A percentile compares a stretch with the other conserved stretches of the same genome.
phyloP scores from a whole-genome alignment of 352 stramenopile genomes.

The Phytophthora boehmeriae region DNA sequence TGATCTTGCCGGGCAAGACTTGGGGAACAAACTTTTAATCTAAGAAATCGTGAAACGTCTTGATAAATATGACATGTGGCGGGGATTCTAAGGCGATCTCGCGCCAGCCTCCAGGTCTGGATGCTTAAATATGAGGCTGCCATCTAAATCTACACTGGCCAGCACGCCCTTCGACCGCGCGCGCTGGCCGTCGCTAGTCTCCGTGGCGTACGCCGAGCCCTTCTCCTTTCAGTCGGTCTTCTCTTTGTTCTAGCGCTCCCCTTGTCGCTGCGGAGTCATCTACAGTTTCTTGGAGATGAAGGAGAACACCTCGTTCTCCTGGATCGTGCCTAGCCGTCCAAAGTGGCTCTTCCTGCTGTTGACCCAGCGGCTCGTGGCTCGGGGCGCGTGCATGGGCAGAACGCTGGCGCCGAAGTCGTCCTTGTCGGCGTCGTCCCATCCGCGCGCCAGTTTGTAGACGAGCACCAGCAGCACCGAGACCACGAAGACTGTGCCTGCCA shows the following conservation, averaged over 20 bases:
- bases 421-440: conserved; percentile 67
- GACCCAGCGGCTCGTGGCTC: conserved; percentile 69
- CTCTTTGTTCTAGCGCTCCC: not conserved
- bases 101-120: conserved; percentile 9
- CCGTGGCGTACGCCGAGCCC: conserved; percentile 1
- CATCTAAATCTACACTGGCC: conserved; percentile 33
- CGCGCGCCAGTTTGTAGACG: conserved; percentile 77
- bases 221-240: not conserved
- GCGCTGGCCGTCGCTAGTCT: conserved; percentile 5
- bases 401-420: conserved; percentile 42
- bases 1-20: too few species aligned
- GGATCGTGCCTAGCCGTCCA: conserved; percentile 70
- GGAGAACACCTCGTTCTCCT: conserved; percentile 71
- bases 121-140: conserved; percentile 41
- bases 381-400: conserved; percentile 46
- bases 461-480: conserved; percentile 74
- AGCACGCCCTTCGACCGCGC: conserved; percentile 32
- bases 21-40: not conserved
- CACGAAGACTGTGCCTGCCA: conserved; percentile 73
- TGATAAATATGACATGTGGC: conserved; percentile 44
- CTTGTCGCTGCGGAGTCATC: conserved; percentile 8
- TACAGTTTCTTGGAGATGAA: conserved; percentile 69
- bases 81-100: not conserved
- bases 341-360: conserved; percentile 67
- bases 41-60: conserved; percentile 25